phyloP scores from a whole-genome alignment of 2,329 filamentous ascomycete genomes.

The Colletotrichum chrysophilum region DNA sequence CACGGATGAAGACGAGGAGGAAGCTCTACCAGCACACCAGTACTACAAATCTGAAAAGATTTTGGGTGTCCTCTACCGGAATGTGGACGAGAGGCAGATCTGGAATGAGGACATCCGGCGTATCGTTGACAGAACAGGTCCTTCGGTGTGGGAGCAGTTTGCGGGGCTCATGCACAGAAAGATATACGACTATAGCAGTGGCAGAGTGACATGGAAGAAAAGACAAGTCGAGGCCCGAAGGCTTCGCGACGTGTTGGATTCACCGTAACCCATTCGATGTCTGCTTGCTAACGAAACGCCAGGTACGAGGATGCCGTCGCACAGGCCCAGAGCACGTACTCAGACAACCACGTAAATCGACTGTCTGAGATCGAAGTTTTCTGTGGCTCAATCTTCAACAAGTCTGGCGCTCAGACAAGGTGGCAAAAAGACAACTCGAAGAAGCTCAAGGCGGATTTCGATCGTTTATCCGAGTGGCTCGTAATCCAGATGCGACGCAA shows the following conservation, averaged over 20 bases:
- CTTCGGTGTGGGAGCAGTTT: no score
- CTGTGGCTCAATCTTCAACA: slow-evolving; percentile 59
- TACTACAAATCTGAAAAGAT: slow-evolving; percentile 52
- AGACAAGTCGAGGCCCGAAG: slow-evolving; percentile 43
- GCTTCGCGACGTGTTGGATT: slow-evolving; percentile 51
- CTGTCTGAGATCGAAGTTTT: slow-evolving; percentile 60
- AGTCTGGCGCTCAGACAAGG: slow-evolving; percentile 49
- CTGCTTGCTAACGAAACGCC: not conserved
- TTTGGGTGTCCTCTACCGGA: slow-evolving; percentile 73
- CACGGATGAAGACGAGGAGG: slow-evolving; percentile 46
- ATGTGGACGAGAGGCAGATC: no score
- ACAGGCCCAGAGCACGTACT: slow-evolving; percentile 45
- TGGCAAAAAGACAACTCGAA: slow-evolving; percentile 57
- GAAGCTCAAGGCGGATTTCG: slow-evolving; percentile 57
- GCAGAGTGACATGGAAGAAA: slow-evolving; percentile 35
- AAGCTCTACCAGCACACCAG: slow-evolving; percentile 62
- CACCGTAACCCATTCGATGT: not conserved
- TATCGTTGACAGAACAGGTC: no score
- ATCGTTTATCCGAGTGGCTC: slow-evolving; percentile 47
- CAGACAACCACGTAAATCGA: slow-evolving; percentile 47
- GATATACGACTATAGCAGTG: slow-evolving; percentile 30
- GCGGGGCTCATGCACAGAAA: slow-evolving; percentile 30
- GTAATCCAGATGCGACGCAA: slow-evolving; percentile 36
- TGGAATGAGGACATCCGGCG: no score
- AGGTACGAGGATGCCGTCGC: slow-evolving; percentile 54